Evolutionary conservation across 1,284 basidiomycete species (phyloP).

Genomic region (Rhodotorula sp.): DNA sequence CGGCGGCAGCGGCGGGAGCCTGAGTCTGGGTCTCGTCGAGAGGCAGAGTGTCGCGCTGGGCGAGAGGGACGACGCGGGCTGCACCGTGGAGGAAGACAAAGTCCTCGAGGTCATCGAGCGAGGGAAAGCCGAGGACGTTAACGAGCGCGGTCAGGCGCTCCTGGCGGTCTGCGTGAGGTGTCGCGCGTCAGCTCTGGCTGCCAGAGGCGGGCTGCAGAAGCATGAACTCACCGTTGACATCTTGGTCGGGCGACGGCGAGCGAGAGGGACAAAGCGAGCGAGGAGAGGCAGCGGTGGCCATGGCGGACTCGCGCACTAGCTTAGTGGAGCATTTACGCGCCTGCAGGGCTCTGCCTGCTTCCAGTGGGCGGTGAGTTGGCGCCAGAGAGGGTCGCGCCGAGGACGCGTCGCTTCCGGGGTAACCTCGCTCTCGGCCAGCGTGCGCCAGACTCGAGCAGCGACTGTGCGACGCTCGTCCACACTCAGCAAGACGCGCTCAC

Average conservation of each 20-base stretch:
- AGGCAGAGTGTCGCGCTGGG: conserved; percentile 15
- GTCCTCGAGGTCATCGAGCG: conserved; percentile 37
- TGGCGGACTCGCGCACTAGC: neutral
- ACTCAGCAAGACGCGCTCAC: neutral
- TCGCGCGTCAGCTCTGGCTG: neutral
- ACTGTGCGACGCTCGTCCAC: neutral
- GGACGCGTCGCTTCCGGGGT: neutral
- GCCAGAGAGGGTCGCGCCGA: neutral
- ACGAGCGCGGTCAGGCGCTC: conserved; percentile 22
- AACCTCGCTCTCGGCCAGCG: neutral
- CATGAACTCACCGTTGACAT: conserved; percentile 3
- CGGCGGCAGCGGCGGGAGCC: neutral
- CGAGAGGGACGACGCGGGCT: conserved; percentile 23
- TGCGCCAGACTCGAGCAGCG: neutral
- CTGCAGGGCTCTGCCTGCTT: neutral
- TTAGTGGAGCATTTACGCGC: neutral
- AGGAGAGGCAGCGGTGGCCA: neutral
- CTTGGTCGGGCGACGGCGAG: neutral
- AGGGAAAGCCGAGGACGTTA: conserved; percentile 31
- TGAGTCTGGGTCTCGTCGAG: conserved; percentile 24
- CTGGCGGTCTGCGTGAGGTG: conserved; percentile 5
- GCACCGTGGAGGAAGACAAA: conserved; percentile 32
- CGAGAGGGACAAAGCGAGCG: neutral
- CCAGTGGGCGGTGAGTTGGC: neutral
- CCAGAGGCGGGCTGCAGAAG: too few species aligned